These are phyloP conservation scores for Hondaea fermentalgiana DNA, from an alignment of 108 stramenopile genomes.

Conservation along the genomic window DNA sequence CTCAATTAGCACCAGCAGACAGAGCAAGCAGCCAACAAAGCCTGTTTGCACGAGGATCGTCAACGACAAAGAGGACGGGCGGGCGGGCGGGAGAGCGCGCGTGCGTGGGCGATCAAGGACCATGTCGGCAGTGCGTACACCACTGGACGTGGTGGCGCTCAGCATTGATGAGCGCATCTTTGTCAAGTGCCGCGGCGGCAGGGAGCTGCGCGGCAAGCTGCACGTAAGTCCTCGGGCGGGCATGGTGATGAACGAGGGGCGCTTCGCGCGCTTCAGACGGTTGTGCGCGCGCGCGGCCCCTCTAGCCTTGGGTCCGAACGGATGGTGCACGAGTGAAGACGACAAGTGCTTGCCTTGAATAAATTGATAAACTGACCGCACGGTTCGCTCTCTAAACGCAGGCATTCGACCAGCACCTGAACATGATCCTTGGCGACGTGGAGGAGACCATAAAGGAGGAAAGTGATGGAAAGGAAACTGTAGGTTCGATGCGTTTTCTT, in stretches of 20 bases:
- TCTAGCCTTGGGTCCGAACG: neutral
- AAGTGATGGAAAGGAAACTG: conserved; percentile 53
- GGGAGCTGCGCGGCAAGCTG: conserved; percentile 89
- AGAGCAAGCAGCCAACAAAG: no score
- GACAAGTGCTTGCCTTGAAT: no score
- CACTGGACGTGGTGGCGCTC: conserved; percentile 92
- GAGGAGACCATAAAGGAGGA: conserved; percentile 94
- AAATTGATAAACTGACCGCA: no score
- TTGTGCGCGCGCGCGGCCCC: no score
- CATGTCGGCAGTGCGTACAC: conserved; percentile 39
- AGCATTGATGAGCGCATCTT: conserved; percentile 95
- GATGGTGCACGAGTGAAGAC: no score
- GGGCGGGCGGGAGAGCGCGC: no score
- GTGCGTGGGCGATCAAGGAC: neutral
- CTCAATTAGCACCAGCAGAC: no score
- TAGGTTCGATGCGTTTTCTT: neutral
- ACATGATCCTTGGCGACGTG: conserved; percentile 96
- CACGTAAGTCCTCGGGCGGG: conserved; percentile 59
- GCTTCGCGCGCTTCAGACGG: no score
- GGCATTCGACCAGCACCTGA: conserved; percentile 98
- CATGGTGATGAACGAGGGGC: neutral
- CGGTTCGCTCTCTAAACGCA: neutral
- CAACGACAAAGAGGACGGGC: no score
- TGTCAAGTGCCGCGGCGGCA: conserved; percentile 92
- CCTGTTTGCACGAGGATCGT: no score